phyloP scores from a whole-genome alignment of 1,284 basidiomycete genomes.

The Ceratobasidium sp. region DNA sequence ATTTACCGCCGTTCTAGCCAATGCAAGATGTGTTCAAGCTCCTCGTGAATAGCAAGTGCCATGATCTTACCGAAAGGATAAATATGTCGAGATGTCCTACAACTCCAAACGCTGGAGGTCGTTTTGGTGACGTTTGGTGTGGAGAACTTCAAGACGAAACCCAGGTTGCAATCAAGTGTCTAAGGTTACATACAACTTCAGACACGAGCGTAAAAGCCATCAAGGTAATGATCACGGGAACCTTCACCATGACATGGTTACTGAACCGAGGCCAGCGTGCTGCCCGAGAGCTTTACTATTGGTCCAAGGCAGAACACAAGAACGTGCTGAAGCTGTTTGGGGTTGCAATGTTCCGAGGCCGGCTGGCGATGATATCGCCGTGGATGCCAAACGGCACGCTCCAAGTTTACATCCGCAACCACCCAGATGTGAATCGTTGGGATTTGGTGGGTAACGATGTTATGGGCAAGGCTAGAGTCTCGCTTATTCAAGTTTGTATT shows the following conservation, averaged over 20 bases:
- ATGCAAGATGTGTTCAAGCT: neutral
- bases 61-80: neutral
- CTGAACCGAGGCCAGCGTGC: conserved; percentile 4
- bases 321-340: conserved; percentile 27
- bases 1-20: neutral
- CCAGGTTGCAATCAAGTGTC: conserved; percentile 20
- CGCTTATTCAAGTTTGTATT: neutral
- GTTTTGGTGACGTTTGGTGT: conserved; percentile 20
- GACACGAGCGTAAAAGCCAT: neutral
- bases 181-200: neutral
- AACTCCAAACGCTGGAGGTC: neutral
- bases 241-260: too few relatives aligned
- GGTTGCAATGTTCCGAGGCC: conserved; percentile 3
- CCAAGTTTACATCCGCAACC: neutral
- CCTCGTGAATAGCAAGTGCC: neutral
- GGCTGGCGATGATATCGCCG: conserved; percentile 14
- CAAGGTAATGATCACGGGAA: neutral
- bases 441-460: neutral
- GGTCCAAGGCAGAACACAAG: conserved; percentile 24
- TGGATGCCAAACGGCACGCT: conserved; percentile 30
- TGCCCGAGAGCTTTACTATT: conserved; percentile 37
- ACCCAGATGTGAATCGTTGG: conserved; percentile 7
- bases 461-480: neutral
- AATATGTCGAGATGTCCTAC: neutral
- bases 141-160: neutral